These are phyloP conservation scores for Talaromyces ruber DNA, from an alignment of 495 filamentous ascomycete species.

Conservation along the genomic window DNA sequence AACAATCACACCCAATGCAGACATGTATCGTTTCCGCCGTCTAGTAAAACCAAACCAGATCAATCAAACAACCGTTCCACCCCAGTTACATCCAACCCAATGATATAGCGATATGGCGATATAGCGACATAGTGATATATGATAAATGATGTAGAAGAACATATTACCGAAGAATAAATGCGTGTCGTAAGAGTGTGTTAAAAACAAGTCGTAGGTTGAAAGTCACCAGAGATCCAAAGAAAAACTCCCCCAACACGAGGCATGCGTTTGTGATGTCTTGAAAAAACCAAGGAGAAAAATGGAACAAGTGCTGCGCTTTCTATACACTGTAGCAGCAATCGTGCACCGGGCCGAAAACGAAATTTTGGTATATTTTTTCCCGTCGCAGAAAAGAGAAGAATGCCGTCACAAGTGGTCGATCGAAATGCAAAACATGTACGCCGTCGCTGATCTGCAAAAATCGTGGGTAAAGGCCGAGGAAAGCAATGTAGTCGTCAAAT, in stretches of 20 bases:
- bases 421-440: constrained; percentile 1
- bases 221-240: constrained; percentile 3
- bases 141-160: constrained; percentile 12
- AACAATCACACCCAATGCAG: constrained; percentile 24
- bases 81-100: constrained; percentile 20
- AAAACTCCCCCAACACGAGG: constrained; percentile 5
- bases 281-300: constrained; percentile 20
- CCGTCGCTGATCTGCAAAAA: constrained; percentile 5
- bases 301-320: constrained; percentile 32
- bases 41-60: constrained; percentile 25
- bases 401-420: constrained; percentile 2
- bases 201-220: not conserved
- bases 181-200: not conserved
- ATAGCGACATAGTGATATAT: too few relatives aligned
- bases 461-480: not conserved
- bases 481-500: constrained; percentile 1
- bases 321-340: constrained; percentile 36
- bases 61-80: constrained; percentile 27
- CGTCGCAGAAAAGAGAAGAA: not conserved
- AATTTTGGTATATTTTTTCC: constrained; percentile 7
- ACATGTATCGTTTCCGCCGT: constrained; percentile 48
- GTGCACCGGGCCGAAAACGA: constrained; percentile 6
- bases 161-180: constrained; percentile 5
- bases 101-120: constrained; percentile 13
- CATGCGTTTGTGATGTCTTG: constrained; percentile 17